Evolutionary conservation across 202 grass and related monocot genomes (phyloP).

Genomic region (Brachypodium distachyon): DNA sequence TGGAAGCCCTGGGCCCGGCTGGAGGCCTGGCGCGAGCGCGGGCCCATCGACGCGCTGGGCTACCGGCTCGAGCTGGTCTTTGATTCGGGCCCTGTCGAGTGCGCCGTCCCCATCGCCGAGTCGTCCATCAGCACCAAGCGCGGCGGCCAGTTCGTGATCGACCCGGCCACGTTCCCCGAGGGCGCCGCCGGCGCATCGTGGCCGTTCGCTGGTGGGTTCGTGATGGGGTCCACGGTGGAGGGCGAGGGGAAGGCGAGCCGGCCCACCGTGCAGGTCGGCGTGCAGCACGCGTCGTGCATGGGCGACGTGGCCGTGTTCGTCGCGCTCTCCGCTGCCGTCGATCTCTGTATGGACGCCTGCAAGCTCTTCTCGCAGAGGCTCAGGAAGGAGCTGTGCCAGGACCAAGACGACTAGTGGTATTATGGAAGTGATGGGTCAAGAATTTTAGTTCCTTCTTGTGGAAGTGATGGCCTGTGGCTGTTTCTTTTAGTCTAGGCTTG

Average conservation of each 20-base stretch:
- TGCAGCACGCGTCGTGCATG: slow-evolving; percentile 69
- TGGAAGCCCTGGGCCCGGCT: slow-evolving; percentile 96
- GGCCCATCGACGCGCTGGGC: slow-evolving; percentile 67
- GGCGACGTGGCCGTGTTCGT: slow-evolving; percentile 78
- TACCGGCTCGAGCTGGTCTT: slow-evolving; percentile 69
- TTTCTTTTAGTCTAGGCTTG: slow-evolving; percentile 43
- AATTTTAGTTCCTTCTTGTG: slow-evolving; percentile 28
- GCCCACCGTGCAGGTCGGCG: slow-evolving; percentile 70
- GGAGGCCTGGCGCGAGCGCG: slow-evolving; percentile 87
- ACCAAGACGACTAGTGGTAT: slow-evolving; percentile 21
- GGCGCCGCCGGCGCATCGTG: slow-evolving; percentile 32
- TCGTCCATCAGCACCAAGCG: slow-evolving; percentile 60
- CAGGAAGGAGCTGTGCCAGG: slow-evolving; percentile 76
- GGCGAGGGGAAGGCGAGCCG: slow-evolving; percentile 59
- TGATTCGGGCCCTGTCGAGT: slow-evolving; percentile 36
- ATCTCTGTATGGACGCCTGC: slow-evolving; percentile 89
- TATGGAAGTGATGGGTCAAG: neutral
- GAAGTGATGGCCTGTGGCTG: slow-evolving; percentile 51
- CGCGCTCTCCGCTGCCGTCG: slow-evolving; percentile 59
- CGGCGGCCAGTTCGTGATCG: slow-evolving; percentile 77
- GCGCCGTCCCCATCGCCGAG: slow-evolving; percentile 66
- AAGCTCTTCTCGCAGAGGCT: slow-evolving; percentile 78
- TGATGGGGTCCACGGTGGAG: slow-evolving; percentile 75
- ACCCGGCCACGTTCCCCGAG: slow-evolving; percentile 33
- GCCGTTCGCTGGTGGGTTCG: slow-evolving; percentile 57